Evolutionary conservation across 495 filamentous ascomycete genomes (phyloP), one percentile per base, ranked within the genome.

Genomic region (Penicillium daleae): DNA sequence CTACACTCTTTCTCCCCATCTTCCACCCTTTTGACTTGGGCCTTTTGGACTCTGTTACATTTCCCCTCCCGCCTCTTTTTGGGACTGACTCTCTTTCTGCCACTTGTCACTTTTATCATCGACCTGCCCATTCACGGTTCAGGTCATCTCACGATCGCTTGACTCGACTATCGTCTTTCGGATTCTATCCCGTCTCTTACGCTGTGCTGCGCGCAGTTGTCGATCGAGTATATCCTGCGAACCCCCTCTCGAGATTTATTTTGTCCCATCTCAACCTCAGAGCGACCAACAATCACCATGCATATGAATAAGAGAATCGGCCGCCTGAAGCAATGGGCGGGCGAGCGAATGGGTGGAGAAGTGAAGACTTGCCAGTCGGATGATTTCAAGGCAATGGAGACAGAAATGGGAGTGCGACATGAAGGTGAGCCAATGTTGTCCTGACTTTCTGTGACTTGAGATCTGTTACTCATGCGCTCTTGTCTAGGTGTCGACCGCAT

Each of bases 311-410:
- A 96, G 84, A 97, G 96, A 75, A 86, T 98, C 72, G 95, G 92
- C 77, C 90, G 96, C 62, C 88, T 97, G 80, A 96, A 95, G 83
- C 95, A 99, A 89, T 99, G 94, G 94, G 92, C 92, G 12, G 92
- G 92, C 58, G 95, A 99, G 81, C 89, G 92, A 78, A 97, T 99
- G 92, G 95, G 95, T 67, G 87, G 87, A 52, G 95, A 98, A 77
- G 85, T 86, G 71, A 97, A 94, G 79, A 97, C 93, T 13, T 88
- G 80, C 71, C 86, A 92, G 55, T 90, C 92, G 0, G 93, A 99
- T 55, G 90, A 98, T 64, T 98, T 99, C 85, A 97, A 93, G 79
- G 85, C 87, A 57, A 78, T 97, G 71, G 94, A 99, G 75, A 85
- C 87, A 49, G 96, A 99, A 76, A 98, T 99, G 96, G 83, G 84